These are phyloP conservation scores for Jackrogersella minutella DNA, from an alignment of 495 filamentous ascomycete species.

Conservation along the genomic window DNA sequence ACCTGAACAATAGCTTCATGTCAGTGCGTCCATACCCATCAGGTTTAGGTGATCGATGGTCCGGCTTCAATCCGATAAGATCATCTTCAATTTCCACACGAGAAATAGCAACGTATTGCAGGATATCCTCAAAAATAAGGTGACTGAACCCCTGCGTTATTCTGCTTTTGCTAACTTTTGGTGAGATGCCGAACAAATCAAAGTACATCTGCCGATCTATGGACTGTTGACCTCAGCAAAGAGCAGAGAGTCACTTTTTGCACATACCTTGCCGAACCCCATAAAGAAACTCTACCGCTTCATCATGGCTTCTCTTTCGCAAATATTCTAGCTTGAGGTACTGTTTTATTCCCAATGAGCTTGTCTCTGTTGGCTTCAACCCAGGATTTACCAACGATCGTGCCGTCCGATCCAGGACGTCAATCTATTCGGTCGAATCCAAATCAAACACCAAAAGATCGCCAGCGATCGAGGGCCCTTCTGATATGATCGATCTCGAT, in stretches of 20 bases:
- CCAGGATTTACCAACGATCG: too few relatives aligned
- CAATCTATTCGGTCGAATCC: too few relatives aligned
- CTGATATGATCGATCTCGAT: too few relatives aligned
- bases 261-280: constrained; percentile 10
- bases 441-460: too few relatives aligned
- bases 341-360: constrained; percentile 21
- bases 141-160: constrained; percentile 33
- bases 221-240: neutral
- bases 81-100: constrained; percentile 25
- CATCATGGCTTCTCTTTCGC: constrained; percentile 32
- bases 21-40: constrained; percentile 39
- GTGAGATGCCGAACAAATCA: constrained; percentile 34
- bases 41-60: constrained; percentile 11
- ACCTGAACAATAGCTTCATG: constrained; percentile 40
- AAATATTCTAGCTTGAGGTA: constrained; percentile 43
- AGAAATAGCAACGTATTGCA: constrained; percentile 47
- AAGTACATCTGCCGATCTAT: constrained; percentile 39
- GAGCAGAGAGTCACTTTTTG: neutral
- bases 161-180: constrained; percentile 26
- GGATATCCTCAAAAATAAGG: constrained; percentile 45
- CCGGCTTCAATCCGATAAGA: constrained; percentile 9
- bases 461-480: too few relatives aligned
- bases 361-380: constrained; percentile 12
- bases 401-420: too few relatives aligned
- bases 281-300: constrained; percentile 41